Percentiles rank a stretch among this genome's conserved stretches.
Evolutionary conservation across 768 basidiomycete genomes (phyloP).

Genomic region (Agrocybe chaxingu): DNA sequence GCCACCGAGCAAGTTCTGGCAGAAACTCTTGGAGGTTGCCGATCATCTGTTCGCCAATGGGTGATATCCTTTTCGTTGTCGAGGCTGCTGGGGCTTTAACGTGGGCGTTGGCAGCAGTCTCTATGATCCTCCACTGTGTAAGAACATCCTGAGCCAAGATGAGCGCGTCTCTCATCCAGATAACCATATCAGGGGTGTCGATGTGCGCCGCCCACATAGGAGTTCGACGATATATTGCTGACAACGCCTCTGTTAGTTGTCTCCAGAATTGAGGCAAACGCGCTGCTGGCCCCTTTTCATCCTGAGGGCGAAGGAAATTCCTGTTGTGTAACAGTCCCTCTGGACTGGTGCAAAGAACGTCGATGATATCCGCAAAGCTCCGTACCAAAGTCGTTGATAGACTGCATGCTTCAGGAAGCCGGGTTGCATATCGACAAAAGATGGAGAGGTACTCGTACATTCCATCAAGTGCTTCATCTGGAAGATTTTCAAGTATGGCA

Average conservation of each 20-base stretch:
- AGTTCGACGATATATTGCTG: conserved; percentile 83
- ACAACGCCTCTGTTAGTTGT: conserved; percentile 74
- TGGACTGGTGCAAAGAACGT: conserved; percentile 73
- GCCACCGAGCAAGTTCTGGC: conserved; percentile 78
- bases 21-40: conserved; percentile 75
- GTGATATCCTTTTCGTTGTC: conserved; percentile 46
- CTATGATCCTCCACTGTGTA: conserved; percentile 76
- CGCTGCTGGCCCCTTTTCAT: conserved; percentile 43
- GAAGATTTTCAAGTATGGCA: conserved; percentile 64
- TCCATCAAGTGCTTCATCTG: conserved; percentile 66
- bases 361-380: conserved; percentile 90
- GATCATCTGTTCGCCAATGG: conserved; percentile 71
- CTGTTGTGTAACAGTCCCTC: conserved; percentile 66
- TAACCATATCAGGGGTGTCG: conserved; percentile 80
- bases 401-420: conserved; percentile 81
- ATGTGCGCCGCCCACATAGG: conserved; percentile 80
- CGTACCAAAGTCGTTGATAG: conserved; percentile 89
- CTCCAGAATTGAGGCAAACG: conserved; percentile 75
- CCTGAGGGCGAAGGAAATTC: conserved; percentile 44
- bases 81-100: conserved; percentile 18
- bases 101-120: conserved; percentile 52
- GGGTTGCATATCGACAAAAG: conserved; percentile 60
- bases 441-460: conserved; percentile 62
- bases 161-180: conserved; percentile 98
- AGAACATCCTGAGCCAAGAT: conserved; percentile 89